Conservation (phyloP, 768 basidiomycete genomes). For the Boletellus ananiceps region DNA sequence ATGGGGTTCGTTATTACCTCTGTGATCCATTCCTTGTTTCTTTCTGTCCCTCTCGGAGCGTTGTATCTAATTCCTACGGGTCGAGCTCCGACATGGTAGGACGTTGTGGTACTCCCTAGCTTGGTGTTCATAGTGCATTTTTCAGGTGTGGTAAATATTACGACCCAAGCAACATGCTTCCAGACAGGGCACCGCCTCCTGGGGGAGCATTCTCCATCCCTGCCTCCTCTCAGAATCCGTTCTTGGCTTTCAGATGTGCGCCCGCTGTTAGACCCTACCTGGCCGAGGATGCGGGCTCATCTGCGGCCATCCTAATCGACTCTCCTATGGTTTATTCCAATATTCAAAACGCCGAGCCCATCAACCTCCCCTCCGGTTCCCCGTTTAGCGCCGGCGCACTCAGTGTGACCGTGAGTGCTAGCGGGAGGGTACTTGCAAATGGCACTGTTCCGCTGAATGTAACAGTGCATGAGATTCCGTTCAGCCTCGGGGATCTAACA, state of each 20-base stretch:
- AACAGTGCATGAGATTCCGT: conserved; percentile 43
- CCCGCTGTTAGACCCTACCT: conserved; percentile 58
- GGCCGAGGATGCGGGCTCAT: conserved; percentile 42
- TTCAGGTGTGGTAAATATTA: conserved; percentile 52
- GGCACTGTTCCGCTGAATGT: conserved; percentile 50
- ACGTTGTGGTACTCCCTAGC: not conserved
- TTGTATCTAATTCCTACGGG: conserved; percentile 13
- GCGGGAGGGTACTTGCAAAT: conserved; percentile 40
- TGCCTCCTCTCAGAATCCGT: conserved; percentile 34
- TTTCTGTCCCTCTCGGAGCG: conserved; percentile 11
- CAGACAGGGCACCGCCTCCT: conserved; percentile 36
- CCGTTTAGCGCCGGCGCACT: conserved; percentile 27
- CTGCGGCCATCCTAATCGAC: conserved; percentile 49
- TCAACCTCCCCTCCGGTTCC: conserved; percentile 31
- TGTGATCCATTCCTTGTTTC: conserved; percentile 5
- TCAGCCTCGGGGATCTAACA: conserved; percentile 42
- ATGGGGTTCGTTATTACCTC: not conserved
- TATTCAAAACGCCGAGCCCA: conserved; percentile 42
- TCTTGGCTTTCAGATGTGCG: conserved; percentile 54
- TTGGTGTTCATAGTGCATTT: not conserved
- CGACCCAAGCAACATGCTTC: conserved; percentile 37
- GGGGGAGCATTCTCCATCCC: conserved; percentile 46
- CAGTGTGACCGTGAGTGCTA: conserved; percentile 40
- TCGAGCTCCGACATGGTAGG: conserved; percentile 29
- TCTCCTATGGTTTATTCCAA: conserved; percentile 43